phyloP scores from a whole-genome alignment of 768 basidiomycete genomes.

The Collybia nuda region DNA sequence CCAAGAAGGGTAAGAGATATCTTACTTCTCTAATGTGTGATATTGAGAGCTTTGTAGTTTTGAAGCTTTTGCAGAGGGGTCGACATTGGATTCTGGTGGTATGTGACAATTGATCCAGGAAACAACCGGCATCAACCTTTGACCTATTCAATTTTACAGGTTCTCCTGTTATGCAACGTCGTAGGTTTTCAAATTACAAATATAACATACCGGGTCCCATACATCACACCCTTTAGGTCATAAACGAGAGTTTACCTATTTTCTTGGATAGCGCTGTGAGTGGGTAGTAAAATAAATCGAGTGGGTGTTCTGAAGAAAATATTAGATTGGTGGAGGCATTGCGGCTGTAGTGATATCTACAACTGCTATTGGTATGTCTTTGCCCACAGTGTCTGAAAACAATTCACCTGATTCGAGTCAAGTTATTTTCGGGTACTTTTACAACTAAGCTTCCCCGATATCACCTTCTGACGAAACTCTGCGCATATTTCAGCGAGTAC shows the following conservation, averaged over 20 bases:
- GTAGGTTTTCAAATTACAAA: conserved; percentile 36
- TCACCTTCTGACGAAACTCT: no score
- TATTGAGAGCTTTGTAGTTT: conserved; percentile 32
- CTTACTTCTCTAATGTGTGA: not conserved
- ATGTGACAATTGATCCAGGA: conserved; percentile 14
- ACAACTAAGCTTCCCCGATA: not conserved
- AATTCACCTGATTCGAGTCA: not conserved
- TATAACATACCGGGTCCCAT: not conserved
- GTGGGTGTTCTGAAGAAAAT: not conserved
- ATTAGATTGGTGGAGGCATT: conserved; percentile 61
- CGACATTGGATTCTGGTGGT: conserved; percentile 96
- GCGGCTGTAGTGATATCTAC: conserved; percentile 81
- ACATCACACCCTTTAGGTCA: conserved; percentile 47
- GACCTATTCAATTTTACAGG: conserved; percentile 36
- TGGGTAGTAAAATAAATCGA: conserved; percentile 2
- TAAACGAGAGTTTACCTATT: conserved; percentile 83
- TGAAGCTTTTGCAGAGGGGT: conserved; percentile 57
- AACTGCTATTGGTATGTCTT: conserved; percentile 57
- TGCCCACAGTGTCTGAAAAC: no score
- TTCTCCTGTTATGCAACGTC: conserved; percentile 87
- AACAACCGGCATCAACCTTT: no score
- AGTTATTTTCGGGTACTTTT: conserved; percentile 82
- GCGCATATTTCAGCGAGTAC: conserved; percentile 59
- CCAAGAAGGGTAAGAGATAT: conserved; percentile 55
- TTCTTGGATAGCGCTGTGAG: conserved; percentile 76